These are phyloP conservation scores for Phytophthora pinifolia DNA, from an alignment of 352 stramenopile genomes.

Conservation along the genomic window DNA sequence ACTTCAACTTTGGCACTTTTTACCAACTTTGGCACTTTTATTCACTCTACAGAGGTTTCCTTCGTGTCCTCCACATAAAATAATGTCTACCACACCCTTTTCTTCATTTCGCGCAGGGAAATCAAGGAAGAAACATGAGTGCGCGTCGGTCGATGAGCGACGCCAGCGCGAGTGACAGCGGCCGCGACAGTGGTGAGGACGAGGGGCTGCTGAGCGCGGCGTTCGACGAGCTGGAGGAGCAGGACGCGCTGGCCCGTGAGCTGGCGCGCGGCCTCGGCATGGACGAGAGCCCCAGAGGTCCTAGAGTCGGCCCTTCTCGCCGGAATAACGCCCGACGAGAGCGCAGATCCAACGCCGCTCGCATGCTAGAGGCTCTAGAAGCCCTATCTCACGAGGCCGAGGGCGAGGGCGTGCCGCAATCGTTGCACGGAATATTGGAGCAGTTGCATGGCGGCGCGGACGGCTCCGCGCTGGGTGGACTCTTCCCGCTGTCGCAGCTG, in stretches of 20 bases:
- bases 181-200: slow-evolving; percentile 1
- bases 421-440: slow-evolving; percentile 40
- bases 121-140: slow-evolving; percentile 17
- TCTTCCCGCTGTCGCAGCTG: slow-evolving; percentile 63
- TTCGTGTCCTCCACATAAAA: no score
- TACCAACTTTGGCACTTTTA: no score
- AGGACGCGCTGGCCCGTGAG: slow-evolving; percentile 31
- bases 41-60: no score
- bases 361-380: slow-evolving; percentile 59
- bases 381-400: slow-evolving; percentile 45
- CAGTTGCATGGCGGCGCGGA: slow-evolving; percentile 23
- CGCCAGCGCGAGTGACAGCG: slow-evolving; percentile 18
- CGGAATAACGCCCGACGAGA: no score
- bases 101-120: neutral
- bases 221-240: slow-evolving; percentile 38
- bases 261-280: slow-evolving; percentile 11
- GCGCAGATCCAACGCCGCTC: slow-evolving; percentile 30
- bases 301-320: no score
- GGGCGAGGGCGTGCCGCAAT: slow-evolving; percentile 34
- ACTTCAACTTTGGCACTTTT: no score
- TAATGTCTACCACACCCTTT: neutral
- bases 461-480: slow-evolving; percentile 30
- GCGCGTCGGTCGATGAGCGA: slow-evolving; percentile 14
- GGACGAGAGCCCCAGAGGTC: neutral
- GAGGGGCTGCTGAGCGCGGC: slow-evolving; percentile 32